Evolutionary conservation across 257 asterid genomes (phyloP).

Genomic region (Buddleja alternifolia): DNA sequence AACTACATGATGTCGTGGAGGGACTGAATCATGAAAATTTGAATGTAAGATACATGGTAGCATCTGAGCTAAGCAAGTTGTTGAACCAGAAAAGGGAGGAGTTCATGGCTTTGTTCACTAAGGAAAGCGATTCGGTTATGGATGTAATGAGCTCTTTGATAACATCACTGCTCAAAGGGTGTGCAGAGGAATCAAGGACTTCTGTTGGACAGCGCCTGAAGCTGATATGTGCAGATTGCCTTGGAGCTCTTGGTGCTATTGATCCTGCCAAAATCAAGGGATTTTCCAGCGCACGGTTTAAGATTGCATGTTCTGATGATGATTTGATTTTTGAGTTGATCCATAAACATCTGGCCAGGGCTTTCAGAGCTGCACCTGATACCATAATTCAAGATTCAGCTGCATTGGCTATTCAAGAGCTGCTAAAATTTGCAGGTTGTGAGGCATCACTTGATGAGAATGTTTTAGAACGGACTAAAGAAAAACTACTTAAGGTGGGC

Average conservation of each 20-base stretch:
- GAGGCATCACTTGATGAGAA: constrained; percentile 76
- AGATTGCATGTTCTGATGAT: constrained; percentile 97
- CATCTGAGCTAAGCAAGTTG: constrained; percentile 85
- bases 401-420: constrained; percentile 96
- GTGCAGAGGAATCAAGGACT: constrained; percentile 96
- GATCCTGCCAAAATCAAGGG: constrained; percentile 96
- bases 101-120: constrained; percentile 62
- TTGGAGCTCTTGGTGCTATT: constrained; percentile 94
- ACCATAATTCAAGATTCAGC: constrained; percentile 90
- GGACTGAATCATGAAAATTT: constrained; percentile 91
- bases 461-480: constrained; percentile 45
- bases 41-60: constrained; percentile 97
- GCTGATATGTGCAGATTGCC: constrained; percentile 91
- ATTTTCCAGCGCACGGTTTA: constrained; percentile 69
- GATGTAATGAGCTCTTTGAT: constrained; percentile 84
- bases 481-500: constrained; percentile 44
- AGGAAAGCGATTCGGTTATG: constrained; percentile 75
- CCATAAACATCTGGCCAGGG: constrained; percentile 94
- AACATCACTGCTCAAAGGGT: constrained; percentile 88
- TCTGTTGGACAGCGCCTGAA: constrained; percentile 89
- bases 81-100: constrained; percentile 73
- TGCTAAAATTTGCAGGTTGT: constrained; percentile 87
- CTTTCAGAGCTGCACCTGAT: constrained; percentile 95
- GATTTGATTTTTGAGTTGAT: constrained; percentile 93
- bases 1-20: constrained; percentile 74